These are phyloP conservation scores for Glycyrrhiza uralensis DNA, from an alignment of 306 rosid species.

Conservation along the genomic window DNA sequence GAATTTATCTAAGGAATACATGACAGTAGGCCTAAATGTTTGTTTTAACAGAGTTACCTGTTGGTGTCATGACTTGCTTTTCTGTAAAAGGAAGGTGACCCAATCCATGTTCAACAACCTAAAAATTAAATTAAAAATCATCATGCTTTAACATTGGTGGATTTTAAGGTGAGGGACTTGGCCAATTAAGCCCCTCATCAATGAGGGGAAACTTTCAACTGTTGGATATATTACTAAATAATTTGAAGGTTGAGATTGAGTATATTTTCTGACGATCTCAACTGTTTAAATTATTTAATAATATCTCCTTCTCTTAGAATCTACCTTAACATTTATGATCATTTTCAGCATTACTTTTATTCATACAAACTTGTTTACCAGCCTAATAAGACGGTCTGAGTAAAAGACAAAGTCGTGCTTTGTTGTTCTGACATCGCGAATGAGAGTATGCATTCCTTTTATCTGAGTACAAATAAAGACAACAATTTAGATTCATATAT, in stretches of 20 bases:
- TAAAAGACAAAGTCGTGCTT: slow-evolving; percentile 86
- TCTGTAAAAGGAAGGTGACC: slow-evolving; percentile 89
- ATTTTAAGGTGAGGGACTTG: too few relatives aligned
- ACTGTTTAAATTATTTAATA: too few relatives aligned
- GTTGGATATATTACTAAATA: too few relatives aligned
- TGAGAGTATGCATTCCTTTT: slow-evolving; percentile 90
- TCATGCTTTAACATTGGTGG: slow-evolving; percentile 14
- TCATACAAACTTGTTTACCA: slow-evolving; percentile 39
- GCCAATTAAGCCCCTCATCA: too few relatives aligned
- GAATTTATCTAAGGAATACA: background rate
- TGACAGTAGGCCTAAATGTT: background rate
- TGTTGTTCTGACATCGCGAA: slow-evolving; percentile 69
- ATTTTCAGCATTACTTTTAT: slow-evolving; percentile 1
- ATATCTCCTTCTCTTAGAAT: too few relatives aligned
- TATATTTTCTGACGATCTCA: too few relatives aligned
- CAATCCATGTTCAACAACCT: slow-evolving; percentile 94
- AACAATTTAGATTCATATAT: background rate
- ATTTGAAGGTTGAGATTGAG: too few relatives aligned
- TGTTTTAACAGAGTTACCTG: slow-evolving; percentile 47
- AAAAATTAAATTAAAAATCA: slow-evolving; percentile 10
- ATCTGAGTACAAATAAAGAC: slow-evolving; percentile 36
- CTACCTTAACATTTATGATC: background rate
- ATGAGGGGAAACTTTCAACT: too few relatives aligned
- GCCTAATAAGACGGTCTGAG: slow-evolving; percentile 74
- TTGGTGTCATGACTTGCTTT: slow-evolving; percentile 80